Base-by-base conservation (phyloP, 371 early-diverging fungal genomes). In the Mortierella sp. region DNA sequence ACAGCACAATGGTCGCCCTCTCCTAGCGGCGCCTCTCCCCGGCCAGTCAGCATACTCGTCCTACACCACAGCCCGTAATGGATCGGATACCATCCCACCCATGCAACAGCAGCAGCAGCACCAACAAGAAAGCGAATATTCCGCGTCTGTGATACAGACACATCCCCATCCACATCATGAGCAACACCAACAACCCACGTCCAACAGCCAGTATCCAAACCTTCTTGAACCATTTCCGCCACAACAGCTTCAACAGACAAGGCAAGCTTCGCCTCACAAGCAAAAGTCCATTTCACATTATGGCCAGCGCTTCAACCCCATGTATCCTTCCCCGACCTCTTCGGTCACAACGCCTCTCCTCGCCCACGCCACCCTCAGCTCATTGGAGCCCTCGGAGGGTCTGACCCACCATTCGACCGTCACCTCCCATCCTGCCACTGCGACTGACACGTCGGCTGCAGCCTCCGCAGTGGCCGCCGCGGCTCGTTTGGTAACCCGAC, bases 311-410 rank as follows among this genome's bases (percentile, higher is more conserved):
- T 81, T 69, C 55, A 74, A 85, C 48, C 85, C 85, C 5, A 85
- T 85, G 81, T 85, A 81, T 55, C 81, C 85, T 24, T 85, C 85
- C 3, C 85, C 85, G 4, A 69, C 81, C 11, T 75, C 85, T 1
- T 85, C 84, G 10, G 72, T 81, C 10, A 81, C 81, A 8, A 84
- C 84, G 2, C 84, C 84, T 10, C 73, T 78, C 21, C 69, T 83
- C 44, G 57, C 80, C 24, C 71, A 80, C 72, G 81, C 85, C 0
- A 78, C 81, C 21, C 74, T 81, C 16, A 81, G 78, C 54, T 67
- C 81, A 19, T 11, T 55, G 31, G n/a, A 67, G 26, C 48, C 85
- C 19, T 50, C 81, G 19, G 76, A 74, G 43, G 74, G 78, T 31
- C 24, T 77, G 51, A 21, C 74, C 6, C 79, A 81, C 40, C 64